Conservation (phyloP, 768 basidiomycete genomes). For the Dentipellis sp. region DNA sequence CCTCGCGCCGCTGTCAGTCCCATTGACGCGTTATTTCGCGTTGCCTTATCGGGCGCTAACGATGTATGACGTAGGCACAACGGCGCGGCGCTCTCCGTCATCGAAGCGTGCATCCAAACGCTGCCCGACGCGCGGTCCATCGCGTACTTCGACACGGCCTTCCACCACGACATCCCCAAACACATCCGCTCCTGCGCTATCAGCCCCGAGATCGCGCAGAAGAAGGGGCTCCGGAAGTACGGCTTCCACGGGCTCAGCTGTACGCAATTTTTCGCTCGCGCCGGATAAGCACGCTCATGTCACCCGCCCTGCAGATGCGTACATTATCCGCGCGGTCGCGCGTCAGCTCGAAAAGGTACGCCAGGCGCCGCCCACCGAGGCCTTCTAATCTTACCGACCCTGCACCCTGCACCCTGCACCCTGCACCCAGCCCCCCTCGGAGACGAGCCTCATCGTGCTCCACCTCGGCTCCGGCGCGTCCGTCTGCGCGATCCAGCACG, state of each 20-base stretch:
- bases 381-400: neutral
- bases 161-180: conserved; percentile 66
- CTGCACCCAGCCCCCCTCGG: conserved; percentile 33
- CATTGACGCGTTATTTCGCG: neutral
- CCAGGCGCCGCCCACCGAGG: neutral
- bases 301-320: conserved; percentile 38
- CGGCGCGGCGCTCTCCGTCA: conserved; percentile 50
- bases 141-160: conserved; percentile 84
- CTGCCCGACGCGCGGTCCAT: conserved; percentile 66
- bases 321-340: conserved; percentile 59
- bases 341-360: conserved; percentile 45
- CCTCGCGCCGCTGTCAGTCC: conserved; percentile 67
- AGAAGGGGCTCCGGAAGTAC: conserved; percentile 75
- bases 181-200: conserved; percentile 80
- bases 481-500: conserved; percentile 63
- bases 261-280: conserved; percentile 19
- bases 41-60: conserved; percentile 1
- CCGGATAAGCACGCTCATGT: neutral
- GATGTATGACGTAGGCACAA: conserved; percentile 38
- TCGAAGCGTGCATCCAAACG: conserved; percentile 46
- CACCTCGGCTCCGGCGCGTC: conserved; percentile 92
- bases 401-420: too few species aligned
- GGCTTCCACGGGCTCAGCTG: conserved; percentile 87
- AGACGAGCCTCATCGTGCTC: conserved; percentile 69
- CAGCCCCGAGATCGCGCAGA: conserved; percentile 46